Evolutionary conservation across 257 asterid genomes (phyloP), one percentile per base, ranked within the genome.

Genomic region (Avicennia marina): DNA sequence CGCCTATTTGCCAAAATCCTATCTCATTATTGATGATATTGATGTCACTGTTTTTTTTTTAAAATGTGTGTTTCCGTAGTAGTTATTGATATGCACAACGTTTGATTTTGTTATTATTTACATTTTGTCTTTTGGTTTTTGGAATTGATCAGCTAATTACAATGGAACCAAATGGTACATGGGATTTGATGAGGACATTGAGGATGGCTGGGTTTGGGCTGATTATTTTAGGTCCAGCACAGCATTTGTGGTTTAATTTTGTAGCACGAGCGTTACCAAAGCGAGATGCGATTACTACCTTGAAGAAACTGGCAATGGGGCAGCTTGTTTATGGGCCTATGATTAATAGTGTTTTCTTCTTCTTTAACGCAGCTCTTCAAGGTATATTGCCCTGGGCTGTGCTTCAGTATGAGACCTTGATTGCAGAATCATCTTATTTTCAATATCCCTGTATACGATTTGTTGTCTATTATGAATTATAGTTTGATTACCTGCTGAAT

Each of bases 191-290:
- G 43, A 76, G 98, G 78, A 81, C 94, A 18, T 45, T 76, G 62
- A 81, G 94, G 59, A 87, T 90, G 84, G 89, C 91, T 31, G 81
- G 72, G 2, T 87, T 70, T 75, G 98, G 96, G 69, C 62, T 90
- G 75, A 13, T 85, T 29, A 58, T 90, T 51, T 76, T 87, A 65
- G 98, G 98, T 18, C 80, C 95, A 0, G 44, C 84, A 7, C 95
- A 87, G 69, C 98, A 90, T 75, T 1, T 65, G 13, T 90, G 96
- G 98, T 87, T 85, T 62, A 87, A 83, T 64, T 87, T 78, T 60
- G 59, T 80, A 7, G 96, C 66, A 10, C 73, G 78, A 40, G 6
- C 71, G 26, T 56, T 85, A 39, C 94, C 98, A 26, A 85, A 77
- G 58, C 73, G 94, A 56, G 96, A 87, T 65, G 4, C 81, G 44